Evolutionary conservation across 805 yeast species (phyloP), one percentile per base, ranked within the genome.

Genomic region (Lipomyces sp.): DNA sequence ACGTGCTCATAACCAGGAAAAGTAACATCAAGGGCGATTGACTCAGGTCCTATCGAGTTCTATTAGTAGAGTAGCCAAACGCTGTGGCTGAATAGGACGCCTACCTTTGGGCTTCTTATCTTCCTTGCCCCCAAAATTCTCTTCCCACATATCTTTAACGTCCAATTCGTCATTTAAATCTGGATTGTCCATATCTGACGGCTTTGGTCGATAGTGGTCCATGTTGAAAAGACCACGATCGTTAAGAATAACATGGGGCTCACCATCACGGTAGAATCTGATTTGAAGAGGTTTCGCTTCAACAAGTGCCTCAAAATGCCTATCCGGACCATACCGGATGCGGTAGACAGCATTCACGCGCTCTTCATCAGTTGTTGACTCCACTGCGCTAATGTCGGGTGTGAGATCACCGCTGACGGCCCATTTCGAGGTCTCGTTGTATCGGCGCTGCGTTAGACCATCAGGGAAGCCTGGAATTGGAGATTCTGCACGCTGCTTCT

Each of bases 1-100:
- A 91, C 90, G 73, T 88, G 83, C 4, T 80, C 75, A 71, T 82
- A 88, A 0, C 86, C 87, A 2, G 78, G 74, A 70, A 95, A 87
- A 0, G 85, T 78, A 66, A 92, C 83, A 76, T 95, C 99, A 35
- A 90, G 70, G 0, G 89, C 97, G 33, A 95, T 82, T 0, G 97
- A 86, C 77, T 95, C 98, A 0, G 99, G 98, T 11, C 83, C 82
- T 35, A 74, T 70, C 39, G 4, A 10, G 34, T 45, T 13, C 11
- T 42, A 13, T 42, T 42, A 24, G 29, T n/a, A 32, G 24, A 24
- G 32, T 30, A 11, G 15, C 24, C 7, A 24, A n/a, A 53, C 15
- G 7, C 24, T 3, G 34, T 8, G 8, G 24, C 11, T 8, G n/a
- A 13, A 11, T 32, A 30, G 15, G 8, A 18, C 5, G 18, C 39